A percentile compares a stretch with the other conserved stretches of the same genome.
Evolutionary conservation across 352 stramenopile genomes (phyloP).

Genomic region (Phytophthora gonapodyides): DNA sequence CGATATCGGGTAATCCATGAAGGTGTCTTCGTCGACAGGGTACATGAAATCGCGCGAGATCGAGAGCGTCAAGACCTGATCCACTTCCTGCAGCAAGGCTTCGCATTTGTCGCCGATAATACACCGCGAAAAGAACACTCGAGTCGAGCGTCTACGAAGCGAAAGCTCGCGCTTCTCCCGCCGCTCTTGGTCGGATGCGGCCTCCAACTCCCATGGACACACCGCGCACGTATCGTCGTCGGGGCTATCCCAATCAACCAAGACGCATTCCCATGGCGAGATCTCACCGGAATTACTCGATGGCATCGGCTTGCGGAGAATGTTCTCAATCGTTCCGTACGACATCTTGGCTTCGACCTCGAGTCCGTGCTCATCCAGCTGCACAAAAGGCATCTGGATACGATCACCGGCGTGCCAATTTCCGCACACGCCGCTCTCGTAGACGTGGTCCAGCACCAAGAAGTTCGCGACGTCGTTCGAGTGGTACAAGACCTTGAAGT

Average conservation of each 20-base stretch:
- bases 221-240: conserved; percentile 73
- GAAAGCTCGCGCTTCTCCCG: conserved; percentile 52
- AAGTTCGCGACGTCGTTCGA: conserved; percentile 87
- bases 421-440: conserved; percentile 76
- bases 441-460: conserved; percentile 82
- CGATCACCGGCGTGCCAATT: conserved; percentile 72
- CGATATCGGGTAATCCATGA: conserved; percentile 82
- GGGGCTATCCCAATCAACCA: conserved; percentile 69
- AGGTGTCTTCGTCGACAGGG: conserved; percentile 70
- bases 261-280: conserved; percentile 81
- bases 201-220: conserved; percentile 83
- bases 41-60: conserved; percentile 84
- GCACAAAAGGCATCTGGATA: conserved; percentile 76
- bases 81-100: conserved; percentile 57
- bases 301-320: conserved; percentile 39
- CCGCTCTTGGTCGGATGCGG: conserved; percentile 36
- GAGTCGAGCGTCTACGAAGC: conserved; percentile 35
- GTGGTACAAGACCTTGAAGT: conserved; percentile 75
- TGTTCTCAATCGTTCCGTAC: conserved; percentile 59
- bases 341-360: conserved; percentile 63
- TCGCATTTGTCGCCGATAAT: conserved; percentile 56
- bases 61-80: conserved; percentile 66
- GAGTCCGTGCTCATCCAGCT: conserved; percentile 64
- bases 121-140: conserved; percentile 54
- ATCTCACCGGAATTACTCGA: conserved; percentile 24